Evolutionary conservation across 164 flowering plant genomes (phyloP), one percentile per base, ranked within the genome.

Genomic region (Vitis rupestris): DNA sequence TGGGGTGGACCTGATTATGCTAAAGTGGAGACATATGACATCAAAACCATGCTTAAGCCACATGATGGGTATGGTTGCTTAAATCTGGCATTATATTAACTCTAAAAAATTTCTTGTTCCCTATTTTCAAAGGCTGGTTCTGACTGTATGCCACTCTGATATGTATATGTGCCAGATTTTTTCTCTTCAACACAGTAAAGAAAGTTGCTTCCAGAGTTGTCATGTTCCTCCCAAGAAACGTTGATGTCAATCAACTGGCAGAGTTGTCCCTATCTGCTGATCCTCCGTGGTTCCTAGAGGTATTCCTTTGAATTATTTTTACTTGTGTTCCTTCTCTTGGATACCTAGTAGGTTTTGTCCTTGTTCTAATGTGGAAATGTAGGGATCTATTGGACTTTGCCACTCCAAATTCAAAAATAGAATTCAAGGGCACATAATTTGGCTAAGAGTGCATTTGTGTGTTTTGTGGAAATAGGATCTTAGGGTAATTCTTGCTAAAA

Each of bases 1-100:
- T 94, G 99, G 99, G 99, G 99, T 11, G 99, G 98, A 59, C 99
- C 98, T 75, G 93, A 87, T 70, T 94, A 94, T 81, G 59, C 82
- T 10, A 88, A 83, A 81, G 84, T 78, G 60, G 69, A 84, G 67
- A 82, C 74, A 29, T 95, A 90, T 66, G 83, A 88, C 72, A 79
- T 95, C 58, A 79, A 73, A 67, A 85, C 89, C 69, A 93, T 92
- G 99, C 93, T 91, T 31, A 82, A 81, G 83, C 98, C 99, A 50
- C 80, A 63, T 78, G 87, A 86, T 76, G 99, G 95, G 98, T 91
- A 59, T 29, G 74, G 49, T 53, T 54, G 68, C 47, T 70, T 30
- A 10, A 14, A 23, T 37, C 17, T 44, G 12, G 7, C 17, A 1
- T 15, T 13, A 3, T 2, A 19, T 48, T 27, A 29, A 17, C 44